phyloP scores from a whole-genome alignment of 176 grass and related monocot genomes.

The Oryza officinalis region DNA sequence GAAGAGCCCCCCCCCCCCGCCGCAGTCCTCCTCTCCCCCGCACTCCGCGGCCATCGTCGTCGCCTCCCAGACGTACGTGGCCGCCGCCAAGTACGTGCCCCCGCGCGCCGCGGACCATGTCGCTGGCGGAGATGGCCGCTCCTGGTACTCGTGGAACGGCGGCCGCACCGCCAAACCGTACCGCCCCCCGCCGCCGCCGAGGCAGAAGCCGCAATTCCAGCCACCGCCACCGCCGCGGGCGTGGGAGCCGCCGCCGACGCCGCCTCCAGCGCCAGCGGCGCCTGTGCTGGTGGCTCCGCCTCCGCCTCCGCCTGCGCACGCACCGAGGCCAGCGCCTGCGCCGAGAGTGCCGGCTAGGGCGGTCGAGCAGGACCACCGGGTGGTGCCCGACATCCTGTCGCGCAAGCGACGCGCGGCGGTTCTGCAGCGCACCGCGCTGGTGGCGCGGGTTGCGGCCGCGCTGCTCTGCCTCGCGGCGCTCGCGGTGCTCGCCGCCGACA shows the following conservation, averaged over 20 bases:
- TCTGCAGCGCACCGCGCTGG: slow-evolving; percentile 48
- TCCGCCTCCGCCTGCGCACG: neutral
- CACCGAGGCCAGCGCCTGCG: neutral
- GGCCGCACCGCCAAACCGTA: neutral
- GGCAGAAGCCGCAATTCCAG: neutral
- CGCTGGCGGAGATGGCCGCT: neutral
- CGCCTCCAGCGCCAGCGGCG: neutral
- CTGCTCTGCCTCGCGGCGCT: slow-evolving; percentile 76
- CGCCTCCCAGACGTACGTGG: neutral
- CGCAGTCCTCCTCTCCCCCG: neutral
- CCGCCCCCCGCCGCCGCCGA: neutral
- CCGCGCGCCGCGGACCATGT: neutral
- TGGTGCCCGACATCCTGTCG: slow-evolving; percentile 43
- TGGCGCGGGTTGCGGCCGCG: slow-evolving; percentile 49
- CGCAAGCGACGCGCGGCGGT: slow-evolving; percentile 43
- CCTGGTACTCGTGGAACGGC: slow-evolving; percentile 53
- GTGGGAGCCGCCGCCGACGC: no score
- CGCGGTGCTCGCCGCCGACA: slow-evolving; percentile 72
- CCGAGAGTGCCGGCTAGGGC: neutral
- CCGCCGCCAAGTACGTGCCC: slow-evolving; percentile 42
- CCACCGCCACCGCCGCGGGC: no score
- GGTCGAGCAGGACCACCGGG: neutral
- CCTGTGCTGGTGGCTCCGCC: neutral
- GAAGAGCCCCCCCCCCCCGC: neutral
- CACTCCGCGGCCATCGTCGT: slow-evolving; percentile 11